Conservation (phyloP, 2,329 filamentous ascomycete species). For the Penicillium sclerotigenum region DNA sequence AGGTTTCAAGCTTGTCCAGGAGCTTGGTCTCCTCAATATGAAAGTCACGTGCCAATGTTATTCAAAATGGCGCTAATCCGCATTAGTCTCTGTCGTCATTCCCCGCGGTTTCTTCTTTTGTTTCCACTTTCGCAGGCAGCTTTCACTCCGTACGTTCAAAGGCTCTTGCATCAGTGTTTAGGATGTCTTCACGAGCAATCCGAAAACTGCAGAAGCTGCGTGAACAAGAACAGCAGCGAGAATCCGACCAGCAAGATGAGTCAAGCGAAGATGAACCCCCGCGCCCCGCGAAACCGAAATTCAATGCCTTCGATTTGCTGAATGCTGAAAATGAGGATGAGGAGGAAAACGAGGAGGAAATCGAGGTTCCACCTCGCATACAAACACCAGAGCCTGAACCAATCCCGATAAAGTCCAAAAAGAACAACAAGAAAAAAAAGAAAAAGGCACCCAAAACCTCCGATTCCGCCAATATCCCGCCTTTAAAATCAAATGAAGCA, state of each 20-base stretch:
- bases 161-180: background rate
- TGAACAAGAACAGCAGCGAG: slow-evolving; percentile 54
- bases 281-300: slow-evolving; percentile 40
- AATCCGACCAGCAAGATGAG: slow-evolving; percentile 39
- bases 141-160: background rate
- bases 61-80: slow-evolving; percentile 22
- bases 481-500: slow-evolving; percentile 23
- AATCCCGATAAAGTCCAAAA: slow-evolving; percentile 27
- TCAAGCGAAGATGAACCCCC: slow-evolving; percentile 42
- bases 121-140: background rate
- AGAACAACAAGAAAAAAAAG: slow-evolving; percentile 61
- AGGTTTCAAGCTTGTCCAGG: slow-evolving; percentile 13
- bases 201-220: slow-evolving; percentile 62
- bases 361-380: slow-evolving; percentile 32
- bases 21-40: slow-evolving; percentile 12
- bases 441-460: slow-evolving; percentile 43
- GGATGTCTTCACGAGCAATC: slow-evolving; percentile 65
- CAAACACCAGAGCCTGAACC: slow-evolving; percentile 20
- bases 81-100: slow-evolving; percentile 34
- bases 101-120: slow-evolving; percentile 21
- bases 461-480: slow-evolving; percentile 19
- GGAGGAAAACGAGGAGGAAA: slow-evolving; percentile 30
- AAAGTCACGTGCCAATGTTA: slow-evolving; percentile 19
- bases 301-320: slow-evolving; percentile 55
- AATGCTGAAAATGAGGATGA: slow-evolving; percentile 45